phyloP scores from a whole-genome alignment of 176 grass and related monocot species.

The Eleusine coracana region DNA sequence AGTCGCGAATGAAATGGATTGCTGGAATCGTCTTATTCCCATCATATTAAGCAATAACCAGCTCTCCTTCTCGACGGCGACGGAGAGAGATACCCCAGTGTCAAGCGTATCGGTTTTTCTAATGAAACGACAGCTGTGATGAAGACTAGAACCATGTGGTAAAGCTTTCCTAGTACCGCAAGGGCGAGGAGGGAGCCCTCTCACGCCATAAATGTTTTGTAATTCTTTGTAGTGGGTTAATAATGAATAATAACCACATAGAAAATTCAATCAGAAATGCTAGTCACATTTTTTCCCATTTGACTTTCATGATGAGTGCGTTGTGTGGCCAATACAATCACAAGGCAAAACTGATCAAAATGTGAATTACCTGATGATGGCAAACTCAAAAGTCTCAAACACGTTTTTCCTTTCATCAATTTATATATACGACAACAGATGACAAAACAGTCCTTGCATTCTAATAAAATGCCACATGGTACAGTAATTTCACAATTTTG shows the following conservation, averaged over 20 bases:
- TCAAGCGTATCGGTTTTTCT: neutral
- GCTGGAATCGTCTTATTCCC: constrained; percentile 21
- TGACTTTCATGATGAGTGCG: neutral
- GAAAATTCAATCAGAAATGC: neutral
- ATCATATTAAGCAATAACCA: neutral
- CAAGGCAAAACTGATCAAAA: neutral
- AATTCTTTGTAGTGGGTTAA: neutral
- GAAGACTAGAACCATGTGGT: constrained; percentile 1
- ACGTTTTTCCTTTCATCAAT: neutral
- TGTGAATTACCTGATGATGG: neutral
- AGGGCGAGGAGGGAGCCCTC: neutral
- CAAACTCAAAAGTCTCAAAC: neutral
- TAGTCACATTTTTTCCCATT: neutral
- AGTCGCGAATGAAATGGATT: constrained; percentile 3
- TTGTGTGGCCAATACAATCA: neutral
- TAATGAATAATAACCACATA: neutral
- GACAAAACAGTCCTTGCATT: too few species aligned
- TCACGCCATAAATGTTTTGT: neutral
- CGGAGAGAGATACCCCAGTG: neutral
- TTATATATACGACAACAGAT: too few species aligned
- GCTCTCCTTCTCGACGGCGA: neutral
- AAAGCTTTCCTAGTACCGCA: constrained; percentile 26
- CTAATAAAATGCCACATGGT: too few species aligned
- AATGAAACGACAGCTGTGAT: neutral
- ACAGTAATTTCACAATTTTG: too few species aligned